Evolutionary conservation across 2,329 filamentous ascomycete species (phyloP).

Genomic region (Penicillium capsulatum): DNA sequence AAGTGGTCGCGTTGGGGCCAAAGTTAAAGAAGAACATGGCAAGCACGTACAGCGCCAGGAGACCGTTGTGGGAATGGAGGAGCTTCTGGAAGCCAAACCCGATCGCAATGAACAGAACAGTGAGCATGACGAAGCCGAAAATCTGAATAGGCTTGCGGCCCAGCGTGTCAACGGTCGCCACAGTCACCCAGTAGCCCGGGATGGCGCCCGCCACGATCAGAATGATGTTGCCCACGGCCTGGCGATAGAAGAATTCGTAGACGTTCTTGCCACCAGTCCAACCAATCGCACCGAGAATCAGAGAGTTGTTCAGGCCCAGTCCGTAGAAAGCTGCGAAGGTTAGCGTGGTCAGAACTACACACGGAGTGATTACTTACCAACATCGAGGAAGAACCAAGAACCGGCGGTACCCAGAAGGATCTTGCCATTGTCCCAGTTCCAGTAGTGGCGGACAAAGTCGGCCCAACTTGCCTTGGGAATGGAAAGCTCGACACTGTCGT

Average conservation of each 20-base stretch:
- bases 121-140: constrained; percentile 58
- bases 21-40: constrained; percentile 57
- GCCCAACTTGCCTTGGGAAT: constrained; percentile 66
- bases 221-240: constrained; percentile 72
- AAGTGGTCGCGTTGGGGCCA: constrained; percentile 59
- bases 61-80: constrained; percentile 38
- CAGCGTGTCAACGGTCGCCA: constrained; percentile 67
- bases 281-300: constrained; percentile 67
- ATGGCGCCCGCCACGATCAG: constrained; percentile 74
- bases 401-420: constrained; percentile 74
- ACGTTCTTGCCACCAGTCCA: constrained; percentile 61
- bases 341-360: neutral
- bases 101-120: constrained; percentile 58
- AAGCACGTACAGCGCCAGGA: constrained; percentile 60
- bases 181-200: constrained; percentile 77
- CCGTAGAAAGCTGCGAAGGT: constrained; percentile 55
- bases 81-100: constrained; percentile 53
- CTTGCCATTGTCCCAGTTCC: constrained; percentile 65
- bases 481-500: constrained; percentile 53
- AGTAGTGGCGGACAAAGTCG: constrained; percentile 70
- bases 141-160: constrained; percentile 74
- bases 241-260: constrained; percentile 68
- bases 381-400: constrained; percentile 79
- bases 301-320: constrained; percentile 70
- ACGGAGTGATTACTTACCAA: constrained; percentile 34